Base-by-base conservation (phyloP, 31 red algal species). In the Porphyra umbilicalis region DNA sequence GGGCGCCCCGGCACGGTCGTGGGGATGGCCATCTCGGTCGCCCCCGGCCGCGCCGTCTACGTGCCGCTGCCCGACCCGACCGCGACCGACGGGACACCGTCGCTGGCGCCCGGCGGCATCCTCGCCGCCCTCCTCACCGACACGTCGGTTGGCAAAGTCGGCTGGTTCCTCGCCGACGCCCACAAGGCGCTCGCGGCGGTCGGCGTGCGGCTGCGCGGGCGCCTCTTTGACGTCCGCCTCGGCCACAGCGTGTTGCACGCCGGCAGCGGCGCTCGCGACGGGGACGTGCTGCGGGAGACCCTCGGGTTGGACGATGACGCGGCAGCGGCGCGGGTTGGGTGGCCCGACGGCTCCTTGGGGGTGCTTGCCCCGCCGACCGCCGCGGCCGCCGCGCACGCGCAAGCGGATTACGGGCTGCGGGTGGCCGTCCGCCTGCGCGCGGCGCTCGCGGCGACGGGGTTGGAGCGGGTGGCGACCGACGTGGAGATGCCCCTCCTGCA, bases 401-500 rank as follows among this genome's bases (percentile, higher is more conserved):
- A 78, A 11, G 77, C 83, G 25, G 88, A 85, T 75, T 18, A 38
- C 16, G 89, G 75, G 20, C 36, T 83, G 1, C 85, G 71, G 10
- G 34, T 84, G 18, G 32, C 76, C 18, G 31, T 0, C 36, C 31
- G 25, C 18, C 57, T 88, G 36, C n/a, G 15, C 1, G 35, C 78
- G 2, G 3, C 13, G 32, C 30, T 87, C 8, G 31, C 33, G 11
- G 75, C 38, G 6, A 14, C 8, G 18, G 77, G 75, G 15, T 34
- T 92, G 57, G 33, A 38, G 4, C 32, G 36, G 13, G 32, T 90
- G 30, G 80, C 84, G 37, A 31, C 46, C 20, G 36, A 84, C 9
- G 83, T 88, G 25, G 92, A 95, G 71, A 81, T 91, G 39, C 92
- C 88, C 29, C 77, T 95, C 8, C 67, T 90, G 18, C 88, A 79